Evolutionary conservation across 257 asterid genomes (phyloP), one percentile per base, ranked within the genome.

Genomic region (Asclepias syriaca): DNA sequence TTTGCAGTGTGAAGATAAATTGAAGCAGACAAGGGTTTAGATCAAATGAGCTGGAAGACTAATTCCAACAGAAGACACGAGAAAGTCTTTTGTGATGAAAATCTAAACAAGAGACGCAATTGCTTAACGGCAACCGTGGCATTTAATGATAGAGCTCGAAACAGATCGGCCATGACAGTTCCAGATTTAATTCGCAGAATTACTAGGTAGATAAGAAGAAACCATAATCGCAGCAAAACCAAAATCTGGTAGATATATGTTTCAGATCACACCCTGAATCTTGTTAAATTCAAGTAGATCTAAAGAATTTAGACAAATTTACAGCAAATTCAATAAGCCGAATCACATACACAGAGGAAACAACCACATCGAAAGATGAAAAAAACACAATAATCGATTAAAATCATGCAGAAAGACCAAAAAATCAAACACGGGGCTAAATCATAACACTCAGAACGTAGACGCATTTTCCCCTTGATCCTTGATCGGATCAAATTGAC

Each of bases 91-190:
- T 37, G 19, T 63, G 22, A 16, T 32, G 8, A 6, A 63, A 34
- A 16, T 0, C 9, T 11, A 48, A 43, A 48, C 61, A 15, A 32
- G 12, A 39, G 12, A 10, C n/a, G 7, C 54, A 34, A 34, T 39
- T 34, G 12, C 55, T 13, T 27, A 6, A 19, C 59, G 37, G 53
- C 18, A 50, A 27, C 10, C 49, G 34, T 6, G 29, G 12, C 7
- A 63, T 34, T 21, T 50, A 51, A 37, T 21, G 22, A 13, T 0
- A 29, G 13, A 8, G 53, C 10, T 67, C 19, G 53, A 14, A 72
- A 68, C 77, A 79, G 74, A 79, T 74, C 72, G 55, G 32, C n/a
- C 70, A 13, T 11, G 54, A 39, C 68, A 64, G 43, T n/a, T 34
- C 18, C 56, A 50, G 34, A 60, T 6, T 57, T 14, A 19, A 57